phyloP scores from a whole-genome alignment of 257 asterid genomes.

The Coffea eugenioides region DNA sequence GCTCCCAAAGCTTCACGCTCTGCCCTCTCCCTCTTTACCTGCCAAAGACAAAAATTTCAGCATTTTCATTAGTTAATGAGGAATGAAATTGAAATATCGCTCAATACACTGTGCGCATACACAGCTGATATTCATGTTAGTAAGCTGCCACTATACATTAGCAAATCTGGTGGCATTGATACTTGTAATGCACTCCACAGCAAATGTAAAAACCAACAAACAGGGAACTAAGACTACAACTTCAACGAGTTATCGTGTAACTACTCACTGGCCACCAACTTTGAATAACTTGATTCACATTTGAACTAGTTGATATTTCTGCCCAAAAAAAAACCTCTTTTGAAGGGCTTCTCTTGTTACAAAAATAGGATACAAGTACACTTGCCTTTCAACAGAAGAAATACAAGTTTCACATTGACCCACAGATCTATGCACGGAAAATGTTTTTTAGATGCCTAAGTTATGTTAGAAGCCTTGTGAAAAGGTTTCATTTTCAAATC shows the following conservation, averaged over 20 bases:
- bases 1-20: conserved; percentile 84
- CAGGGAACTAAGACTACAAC: not conserved
- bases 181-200: not conserved
- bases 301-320: not conserved
- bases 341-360: not conserved
- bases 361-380: not conserved
- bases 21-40: conserved; percentile 72
- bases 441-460: not conserved
- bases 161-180: not conserved
- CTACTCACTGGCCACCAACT: not conserved
- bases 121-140: not conserved
- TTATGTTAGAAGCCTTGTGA: too few species aligned
- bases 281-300: not conserved
- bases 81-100: not conserved
- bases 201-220: not conserved
- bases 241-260: not conserved
- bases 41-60: conserved; percentile 19
- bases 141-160: not conserved
- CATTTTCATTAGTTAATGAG: not conserved
- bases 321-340: not conserved
- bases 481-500: not conserved
- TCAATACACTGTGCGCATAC: not conserved
- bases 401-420: not conserved
- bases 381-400: not conserved
- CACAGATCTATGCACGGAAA: not conserved